Evolutionary conservation across 768 basidiomycete species (phyloP).

Genomic region (Clavulina sp.): DNA sequence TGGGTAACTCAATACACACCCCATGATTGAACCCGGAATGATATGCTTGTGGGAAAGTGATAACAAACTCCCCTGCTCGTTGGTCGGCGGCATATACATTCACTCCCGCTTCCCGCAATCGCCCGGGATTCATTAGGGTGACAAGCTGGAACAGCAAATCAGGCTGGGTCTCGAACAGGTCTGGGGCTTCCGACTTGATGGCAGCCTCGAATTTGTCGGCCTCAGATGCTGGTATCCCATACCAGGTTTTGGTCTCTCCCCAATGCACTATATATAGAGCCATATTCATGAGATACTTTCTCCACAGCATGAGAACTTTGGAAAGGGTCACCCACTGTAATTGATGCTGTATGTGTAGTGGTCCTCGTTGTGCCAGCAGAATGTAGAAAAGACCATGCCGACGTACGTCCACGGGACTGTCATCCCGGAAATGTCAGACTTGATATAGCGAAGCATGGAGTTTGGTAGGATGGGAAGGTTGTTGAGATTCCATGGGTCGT

Average conservation of each 20-base stretch:
- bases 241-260: constrained; percentile 99
- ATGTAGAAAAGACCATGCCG: constrained; percentile 97
- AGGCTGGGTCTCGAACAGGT: constrained; percentile 94
- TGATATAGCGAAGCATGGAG: constrained; percentile 90
- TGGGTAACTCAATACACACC: constrained; percentile 30
- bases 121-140: constrained; percentile 89
- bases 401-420: constrained; percentile 99
- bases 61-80: constrained; percentile 90
- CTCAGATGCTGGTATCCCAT: constrained; percentile 90
- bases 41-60: constrained; percentile 95
- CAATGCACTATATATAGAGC: constrained; percentile 60
- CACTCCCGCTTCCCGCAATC: constrained; percentile 74
- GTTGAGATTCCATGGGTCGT: constrained; percentile 94
- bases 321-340: constrained; percentile 42
- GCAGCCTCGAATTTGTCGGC: constrained; percentile 94
- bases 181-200: constrained; percentile 87
- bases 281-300: too few species aligned
- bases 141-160: constrained; percentile 94
- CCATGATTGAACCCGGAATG: constrained; percentile 98
- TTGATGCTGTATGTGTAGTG: constrained; percentile 96
- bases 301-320: constrained; percentile 1
- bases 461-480: constrained; percentile 88
- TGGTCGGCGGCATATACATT: constrained; percentile 91
- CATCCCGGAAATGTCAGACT: constrained; percentile 98
- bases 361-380: constrained; percentile 99